Base-by-base conservation (phyloP, 306 rosid species). In the Potentilla sterilis region DNA sequence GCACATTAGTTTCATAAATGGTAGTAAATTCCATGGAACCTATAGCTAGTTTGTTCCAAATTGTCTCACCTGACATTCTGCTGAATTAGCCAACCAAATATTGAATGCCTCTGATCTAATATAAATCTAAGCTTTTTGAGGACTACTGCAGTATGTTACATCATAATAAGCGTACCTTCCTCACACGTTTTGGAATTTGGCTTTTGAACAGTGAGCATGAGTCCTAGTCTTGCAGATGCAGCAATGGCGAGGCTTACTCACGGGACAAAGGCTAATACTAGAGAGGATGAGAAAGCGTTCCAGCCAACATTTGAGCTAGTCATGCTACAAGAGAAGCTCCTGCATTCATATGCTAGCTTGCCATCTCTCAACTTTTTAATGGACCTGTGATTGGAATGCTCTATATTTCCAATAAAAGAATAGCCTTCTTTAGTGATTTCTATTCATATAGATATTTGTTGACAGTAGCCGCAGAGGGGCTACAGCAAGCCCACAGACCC, bases 341-440 rank as follows among this genome's bases (percentile, higher is more conserved):
- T 87, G 11, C 80, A 84, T 44, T 73, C 87, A 19, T 88, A 67
- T 87, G 91, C 90, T 28, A 28, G 28, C 28, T 46, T 93, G 97
- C 78, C 83, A 87, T 81, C 69, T 91, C 46, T 88, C 91, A 61
- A 86, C 92, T 59, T 11, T 28, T 81, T 40, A 51, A 85, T 74
- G 97, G 87, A 61, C 97, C 96, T 78, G 79, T 88, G 14, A 87
- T 84, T 66, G 98, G 96, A 67, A 82, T 83, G 15, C 86, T 91
- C 13, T 93, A 88, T 42, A 78, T 91, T 49, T 80, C 96, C 55
- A 81, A 85, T 8, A 80, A 83, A 78, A 86, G 91, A 81, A 55
- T 89, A 28, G 97, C 96, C 72, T 88, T 93, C 78, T 89, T 92
- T 80, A 91, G 96, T 83, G 96, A 91, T 70, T 70, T 83, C 46